Base-by-base conservation (phyloP, 2,329 filamentous ascomycete species). In the Elsinoe arachidis region DNA sequence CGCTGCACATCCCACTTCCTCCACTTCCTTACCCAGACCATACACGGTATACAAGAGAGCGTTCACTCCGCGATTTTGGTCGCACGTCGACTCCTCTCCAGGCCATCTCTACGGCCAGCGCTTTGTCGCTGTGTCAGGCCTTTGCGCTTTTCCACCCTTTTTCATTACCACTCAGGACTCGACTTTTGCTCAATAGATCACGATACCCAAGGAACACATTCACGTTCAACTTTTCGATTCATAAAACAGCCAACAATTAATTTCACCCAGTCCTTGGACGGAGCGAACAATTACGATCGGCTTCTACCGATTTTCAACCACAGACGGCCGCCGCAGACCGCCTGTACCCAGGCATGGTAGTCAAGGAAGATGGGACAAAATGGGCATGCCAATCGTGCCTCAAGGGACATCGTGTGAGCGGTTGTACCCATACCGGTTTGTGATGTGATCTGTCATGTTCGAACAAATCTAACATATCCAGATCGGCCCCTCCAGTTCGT, bases 381-480 rank as follows among this genome's bases (percentile, higher is more conserved):
- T 97, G 84, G 79, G 92, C 92, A 75, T 97, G 92, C 80, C 89
- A 95, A 78, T 91, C 91, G 76, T 99, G 93, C 78, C 90, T 99
- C 72, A 88, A 93, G 75, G 93, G 93, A 70, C 93, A 99, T 78
- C 89, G 93, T 72, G 93, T 99, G 71, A 97, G 91, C 86, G 96
- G 93, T 72, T 99, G 93, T 80, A 90, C 92, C 73, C 93, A 99
- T 75, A 82, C 84, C 73, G 90, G 91, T 96, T 83, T 79, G 88
- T 81, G 33, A 23, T 47, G 47, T 41, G 38, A 17, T 23, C 21
- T 41, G 38, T 38, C 14, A 41, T n/a, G 23, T 41, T 26, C 21
- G 14, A 23, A 35, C 52, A 23, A 43, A 49, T 56, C 64, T 66
- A 60, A 64, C 63, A 54, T 35, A 7, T 67, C 57, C 68, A 96